These are phyloP conservation scores for Dendrostoma leiphaemia DNA, from an alignment of 2,329 filamentous ascomycete genomes.

Conservation along the genomic window DNA sequence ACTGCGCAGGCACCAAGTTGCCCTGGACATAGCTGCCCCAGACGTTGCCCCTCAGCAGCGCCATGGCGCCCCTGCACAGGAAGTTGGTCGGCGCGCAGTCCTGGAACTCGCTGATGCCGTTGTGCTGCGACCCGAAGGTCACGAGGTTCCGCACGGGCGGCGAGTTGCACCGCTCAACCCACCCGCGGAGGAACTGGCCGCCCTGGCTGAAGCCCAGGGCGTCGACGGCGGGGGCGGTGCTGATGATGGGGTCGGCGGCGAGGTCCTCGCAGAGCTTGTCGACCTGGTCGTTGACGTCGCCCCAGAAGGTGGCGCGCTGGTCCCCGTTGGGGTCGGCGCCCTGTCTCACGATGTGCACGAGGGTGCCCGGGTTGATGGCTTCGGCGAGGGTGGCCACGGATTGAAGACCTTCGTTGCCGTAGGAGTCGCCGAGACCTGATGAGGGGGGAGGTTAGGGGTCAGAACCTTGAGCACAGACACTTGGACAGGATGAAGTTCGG, in stretches of 20 bases:
- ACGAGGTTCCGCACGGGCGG: slow-evolving; percentile 76
- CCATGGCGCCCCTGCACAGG: slow-evolving; percentile 78
- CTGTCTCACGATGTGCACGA: slow-evolving; percentile 77
- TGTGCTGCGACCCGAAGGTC: slow-evolving; percentile 89
- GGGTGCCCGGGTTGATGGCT: slow-evolving; percentile 74
- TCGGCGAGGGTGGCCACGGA: slow-evolving; percentile 70
- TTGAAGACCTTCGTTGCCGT: slow-evolving; percentile 71
- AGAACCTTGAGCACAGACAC: background rate
- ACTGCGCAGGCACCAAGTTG: slow-evolving; percentile 87
- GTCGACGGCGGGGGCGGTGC: slow-evolving; percentile 79
- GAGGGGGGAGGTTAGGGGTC: background rate
- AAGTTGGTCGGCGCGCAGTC: slow-evolving; percentile 70
- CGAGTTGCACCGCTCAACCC: slow-evolving; percentile 81
- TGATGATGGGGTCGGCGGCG: slow-evolving; percentile 72
- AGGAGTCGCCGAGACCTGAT: slow-evolving; percentile 65
- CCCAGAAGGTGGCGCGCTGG: slow-evolving; percentile 82
- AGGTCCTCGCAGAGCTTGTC: slow-evolving; percentile 75
- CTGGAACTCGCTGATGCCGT: slow-evolving; percentile 83
- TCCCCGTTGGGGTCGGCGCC: slow-evolving; percentile 66
- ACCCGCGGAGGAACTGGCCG: slow-evolving; percentile 90
- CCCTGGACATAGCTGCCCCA: slow-evolving; percentile 78
- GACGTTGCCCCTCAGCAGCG: slow-evolving; percentile 73
- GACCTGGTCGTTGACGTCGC: slow-evolving; percentile 81
- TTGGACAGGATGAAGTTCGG: no score
- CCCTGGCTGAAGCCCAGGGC: slow-evolving; percentile 95